phyloP scores from a whole-genome alignment of 75 land plant species.

The Selaginella tamariscina region DNA sequence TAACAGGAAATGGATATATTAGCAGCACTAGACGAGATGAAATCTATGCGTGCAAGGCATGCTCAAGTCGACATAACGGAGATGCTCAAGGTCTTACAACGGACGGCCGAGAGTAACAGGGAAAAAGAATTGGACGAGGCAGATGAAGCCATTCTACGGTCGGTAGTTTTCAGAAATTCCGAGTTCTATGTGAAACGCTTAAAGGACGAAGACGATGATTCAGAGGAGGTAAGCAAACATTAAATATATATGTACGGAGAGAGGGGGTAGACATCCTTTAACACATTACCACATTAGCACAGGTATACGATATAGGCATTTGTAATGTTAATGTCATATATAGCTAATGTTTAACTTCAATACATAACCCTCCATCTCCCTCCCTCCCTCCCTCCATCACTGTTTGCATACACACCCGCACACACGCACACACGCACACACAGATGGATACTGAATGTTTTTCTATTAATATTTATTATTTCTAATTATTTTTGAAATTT shows the following conservation, averaged over 20 bases:
- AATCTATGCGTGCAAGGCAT: slow-evolving; percentile 96
- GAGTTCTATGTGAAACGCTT: slow-evolving; percentile 32
- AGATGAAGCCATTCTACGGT: slow-evolving; percentile 64
- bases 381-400: too few relatives aligned
- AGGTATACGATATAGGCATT: too few relatives aligned
- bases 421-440: too few relatives aligned
- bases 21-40: slow-evolving; percentile 92
- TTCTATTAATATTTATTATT: too few relatives aligned
- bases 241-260: neutral
- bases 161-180: slow-evolving; percentile 50
- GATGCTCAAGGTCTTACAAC: slow-evolving; percentile 67
- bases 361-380: neutral
- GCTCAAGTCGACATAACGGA: slow-evolving; percentile 59
- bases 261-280: too few relatives aligned
- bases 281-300: too few relatives aligned
- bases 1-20: slow-evolving; percentile 95
- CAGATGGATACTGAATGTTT: too few relatives aligned
- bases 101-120: slow-evolving; percentile 53
- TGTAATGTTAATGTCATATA: too few relatives aligned
- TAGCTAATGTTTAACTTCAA: too few relatives aligned
- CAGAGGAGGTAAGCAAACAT: slow-evolving; percentile 10
- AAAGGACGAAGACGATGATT: slow-evolving; percentile 37
- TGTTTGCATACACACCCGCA: too few relatives aligned
- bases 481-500: too few relatives aligned
- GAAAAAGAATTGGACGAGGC: slow-evolving; percentile 64